These are phyloP conservation scores for Cercophora sp. DNA, from an alignment of 495 filamentous ascomycete species.

Conservation along the genomic window DNA sequence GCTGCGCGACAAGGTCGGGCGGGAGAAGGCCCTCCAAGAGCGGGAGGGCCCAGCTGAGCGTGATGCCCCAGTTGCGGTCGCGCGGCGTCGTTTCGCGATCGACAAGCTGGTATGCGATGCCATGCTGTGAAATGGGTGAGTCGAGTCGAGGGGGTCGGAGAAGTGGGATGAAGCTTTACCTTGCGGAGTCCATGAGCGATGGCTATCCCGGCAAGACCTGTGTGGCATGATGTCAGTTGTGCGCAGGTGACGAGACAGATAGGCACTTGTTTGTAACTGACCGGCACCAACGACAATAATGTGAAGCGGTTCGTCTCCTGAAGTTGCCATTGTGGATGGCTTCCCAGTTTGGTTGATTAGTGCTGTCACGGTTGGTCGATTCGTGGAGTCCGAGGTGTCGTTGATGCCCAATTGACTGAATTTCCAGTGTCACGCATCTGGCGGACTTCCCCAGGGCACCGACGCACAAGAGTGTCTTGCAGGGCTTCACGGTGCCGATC, in stretches of 20 bases:
- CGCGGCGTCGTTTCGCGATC: constrained; percentile 10
- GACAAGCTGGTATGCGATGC: constrained; percentile 3
- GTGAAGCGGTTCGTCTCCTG: constrained; percentile 1
- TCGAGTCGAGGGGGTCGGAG: neutral
- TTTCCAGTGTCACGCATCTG: no score
- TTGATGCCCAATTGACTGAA: no score
- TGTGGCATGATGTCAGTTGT: no score
- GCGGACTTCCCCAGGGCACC: no score
- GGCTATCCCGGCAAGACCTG: constrained; percentile 9
- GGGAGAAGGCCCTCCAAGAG: constrained; percentile 5
- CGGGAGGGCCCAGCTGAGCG: constrained; percentile 7
- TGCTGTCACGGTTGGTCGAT: neutral
- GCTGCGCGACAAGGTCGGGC: neutral
- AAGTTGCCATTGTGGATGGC: neutral
- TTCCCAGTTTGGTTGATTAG: no score
- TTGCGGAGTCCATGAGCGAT: constrained; percentile 8
- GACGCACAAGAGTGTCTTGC: no score
- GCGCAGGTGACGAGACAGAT: neutral
- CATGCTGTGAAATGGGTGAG: constrained; percentile 2
- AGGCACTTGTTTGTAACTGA: neutral
- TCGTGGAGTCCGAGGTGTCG: no score
- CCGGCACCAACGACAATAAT: constrained; percentile 9
- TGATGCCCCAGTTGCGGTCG: constrained; percentile 13
- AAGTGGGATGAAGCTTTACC: neutral
- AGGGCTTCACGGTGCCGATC: no score